Percentiles rank a stretch among this genome's conserved stretches.
phyloP scores from a whole-genome alignment of 2,329 filamentous ascomycete genomes.

The Colletotrichum brevisporum region DNA sequence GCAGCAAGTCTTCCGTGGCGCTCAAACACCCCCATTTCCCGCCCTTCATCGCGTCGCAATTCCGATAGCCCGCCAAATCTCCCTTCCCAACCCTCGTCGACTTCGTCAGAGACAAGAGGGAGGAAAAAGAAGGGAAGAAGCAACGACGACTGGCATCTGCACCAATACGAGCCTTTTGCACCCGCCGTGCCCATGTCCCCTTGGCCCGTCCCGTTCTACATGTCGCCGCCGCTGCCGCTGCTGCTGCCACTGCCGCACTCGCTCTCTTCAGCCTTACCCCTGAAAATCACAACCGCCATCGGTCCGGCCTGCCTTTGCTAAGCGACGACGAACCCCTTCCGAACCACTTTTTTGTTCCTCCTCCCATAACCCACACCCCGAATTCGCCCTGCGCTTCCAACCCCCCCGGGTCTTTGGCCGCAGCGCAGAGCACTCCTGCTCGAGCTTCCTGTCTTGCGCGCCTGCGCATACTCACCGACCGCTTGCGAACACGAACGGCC shows the following conservation, averaged over 20 bases:
- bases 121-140: conserved; percentile 6
- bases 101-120: neutral
- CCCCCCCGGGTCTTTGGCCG: conserved; percentile 13
- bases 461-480: conserved; percentile 11
- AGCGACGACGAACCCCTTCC: conserved; percentile 38
- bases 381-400: conserved; percentile 29
- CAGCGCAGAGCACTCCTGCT: conserved; percentile 12
- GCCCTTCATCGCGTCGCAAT: conserved; percentile 14
- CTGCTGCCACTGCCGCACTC: conserved; percentile 17
- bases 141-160: neutral
- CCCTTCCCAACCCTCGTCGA: conserved; percentile 28
- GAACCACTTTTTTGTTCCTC: conserved; percentile 39
- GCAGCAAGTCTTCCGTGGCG: conserved; percentile 1
- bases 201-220: conserved; percentile 36
- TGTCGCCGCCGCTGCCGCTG: conserved; percentile 32
- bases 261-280: conserved; percentile 39
- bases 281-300: conserved; percentile 38
- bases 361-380: conserved; percentile 32
- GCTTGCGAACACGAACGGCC: conserved; percentile 7
- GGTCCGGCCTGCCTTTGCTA: conserved; percentile 28
- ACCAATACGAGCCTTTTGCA: neutral
- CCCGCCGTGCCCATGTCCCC: conserved; percentile 29
- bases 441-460: conserved; percentile 15
- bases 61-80: conserved; percentile 21
- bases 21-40: conserved; percentile 19